Evolutionary conservation across 116 monocot genomes (phyloP), one percentile per base, ranked within the genome.

Genomic region (Thalassia testudinum): DNA sequence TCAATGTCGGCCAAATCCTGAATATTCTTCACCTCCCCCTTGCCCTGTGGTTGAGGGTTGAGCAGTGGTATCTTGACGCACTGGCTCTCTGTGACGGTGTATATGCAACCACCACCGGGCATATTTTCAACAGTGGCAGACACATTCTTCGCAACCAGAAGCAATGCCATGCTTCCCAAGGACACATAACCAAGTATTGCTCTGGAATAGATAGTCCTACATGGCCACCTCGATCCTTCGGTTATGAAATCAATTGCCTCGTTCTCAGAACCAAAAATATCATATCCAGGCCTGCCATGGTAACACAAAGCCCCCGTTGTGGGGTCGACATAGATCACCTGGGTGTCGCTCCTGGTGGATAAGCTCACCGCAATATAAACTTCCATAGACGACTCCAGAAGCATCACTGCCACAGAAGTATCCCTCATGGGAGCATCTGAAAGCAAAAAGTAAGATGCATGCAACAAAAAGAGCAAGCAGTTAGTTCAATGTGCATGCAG

Each of bases 31-130:
- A 69, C 3, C 56, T 97, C 97, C 2, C 77, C 84, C 66, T 85
- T 97, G 19, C 89, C 82, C 61, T 77, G 85, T 38, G 79, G 70
- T 48, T 82, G 97, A 61, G 88, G 74, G 49, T 89, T 77, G 47
- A 79, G 89, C 52, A 97, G 79, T 24, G 59, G 81, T 58, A 89
- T 50, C 65, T 72, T 97, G 24, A 97, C 79, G 85, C 97, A 88
- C 60, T 82, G 81, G 47, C 82, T 85, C 64, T 85, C 97, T 14
- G 70, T 21, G 19, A 97, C 76, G 34, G 97, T 89, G 37, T 79
- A 85, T 15, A 97, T 63, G 61, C 82, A 73, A n/a, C 89, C 97
- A 64, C 97, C 89, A 43, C 97, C 89, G 49, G 97, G 97, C 27
- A 97, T 65, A 56, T 49, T 61, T 21, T 85, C 75, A 54, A 97